Conservation (phyloP, 176 grass and related monocot genomes). For the Dactylis glomerata region DNA sequence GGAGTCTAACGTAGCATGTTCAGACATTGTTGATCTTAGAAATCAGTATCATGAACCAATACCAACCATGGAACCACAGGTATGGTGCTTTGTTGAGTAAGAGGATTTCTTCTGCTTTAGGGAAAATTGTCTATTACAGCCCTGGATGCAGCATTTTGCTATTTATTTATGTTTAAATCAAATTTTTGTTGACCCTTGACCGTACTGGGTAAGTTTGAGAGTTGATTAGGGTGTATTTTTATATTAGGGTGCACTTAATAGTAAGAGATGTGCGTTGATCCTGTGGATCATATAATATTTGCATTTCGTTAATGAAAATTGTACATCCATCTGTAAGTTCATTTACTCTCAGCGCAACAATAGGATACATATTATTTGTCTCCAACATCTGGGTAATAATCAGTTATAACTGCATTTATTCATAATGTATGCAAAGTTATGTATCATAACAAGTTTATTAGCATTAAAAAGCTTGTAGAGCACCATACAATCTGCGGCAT, state of each 20-base stretch:
- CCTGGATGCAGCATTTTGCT: background rate
- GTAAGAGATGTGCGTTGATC: background rate
- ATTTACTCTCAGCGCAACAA: background rate
- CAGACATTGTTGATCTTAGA: slow-evolving; percentile 68
- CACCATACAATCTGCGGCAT: background rate
- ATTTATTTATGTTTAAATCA: background rate
- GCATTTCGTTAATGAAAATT: background rate
- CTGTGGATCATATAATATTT: background rate
- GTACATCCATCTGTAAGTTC: background rate
- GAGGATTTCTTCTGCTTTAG: background rate
- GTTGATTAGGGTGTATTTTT: background rate
- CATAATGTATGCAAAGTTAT: background rate
- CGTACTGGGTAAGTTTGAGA: background rate
- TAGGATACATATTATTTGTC: background rate
- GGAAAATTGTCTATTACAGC: background rate
- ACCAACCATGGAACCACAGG: slow-evolving; percentile 89
- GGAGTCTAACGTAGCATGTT: slow-evolving; percentile 67
- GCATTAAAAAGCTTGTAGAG: background rate
- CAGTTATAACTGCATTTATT: background rate
- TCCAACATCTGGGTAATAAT: background rate
- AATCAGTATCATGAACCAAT: slow-evolving; percentile 65
- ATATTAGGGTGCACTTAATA: background rate
- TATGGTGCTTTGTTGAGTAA: slow-evolving; percentile 38
- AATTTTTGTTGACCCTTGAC: too few relatives aligned
- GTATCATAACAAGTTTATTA: background rate